These are phyloP conservation scores for Cyclotella kingstonii DNA, from an alignment of 108 stramenopile genomes.

Conservation along the genomic window DNA sequence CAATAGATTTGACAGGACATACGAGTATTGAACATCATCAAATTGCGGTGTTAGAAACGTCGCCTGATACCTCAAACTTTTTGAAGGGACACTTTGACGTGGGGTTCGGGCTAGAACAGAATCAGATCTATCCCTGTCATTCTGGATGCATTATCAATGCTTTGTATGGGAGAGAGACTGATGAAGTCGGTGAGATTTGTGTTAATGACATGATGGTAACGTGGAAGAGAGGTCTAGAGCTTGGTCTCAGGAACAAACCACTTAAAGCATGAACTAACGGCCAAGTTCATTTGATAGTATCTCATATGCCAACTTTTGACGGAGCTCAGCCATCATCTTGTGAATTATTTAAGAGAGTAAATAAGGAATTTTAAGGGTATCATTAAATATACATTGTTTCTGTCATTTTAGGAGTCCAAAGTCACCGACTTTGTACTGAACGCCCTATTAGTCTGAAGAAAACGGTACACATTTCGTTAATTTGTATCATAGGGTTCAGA, in stretches of 20 bases:
- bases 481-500: too few relatives aligned
- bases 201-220: slow-evolving; percentile 49
- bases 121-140: slow-evolving; percentile 73
- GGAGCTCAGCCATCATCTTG: too few relatives aligned
- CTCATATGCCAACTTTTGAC: too few relatives aligned
- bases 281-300: too few relatives aligned
- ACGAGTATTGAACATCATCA: slow-evolving; percentile 54
- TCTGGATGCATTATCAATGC: slow-evolving; percentile 70
- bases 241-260: slow-evolving; percentile 43
- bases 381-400: too few relatives aligned
- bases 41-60: slow-evolving; percentile 59
- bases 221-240: slow-evolving; percentile 42
- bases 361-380: too few relatives aligned
- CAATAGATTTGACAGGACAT: slow-evolving; percentile 45
- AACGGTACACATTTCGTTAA: too few relatives aligned
- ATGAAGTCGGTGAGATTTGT: slow-evolving; percentile 67
- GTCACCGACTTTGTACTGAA: too few relatives aligned
- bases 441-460: too few relatives aligned
- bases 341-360: too few relatives aligned
- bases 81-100: slow-evolving; percentile 64
- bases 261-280: slow-evolving; percentile 24
- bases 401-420: too few relatives aligned
- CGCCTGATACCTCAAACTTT: slow-evolving; percentile 46
- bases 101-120: slow-evolving; percentile 61
- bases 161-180: slow-evolving; percentile 53